Evolutionary conservation across 495 filamentous ascomycete species (phyloP).

Genomic region (Penicillium malachiteum): DNA sequence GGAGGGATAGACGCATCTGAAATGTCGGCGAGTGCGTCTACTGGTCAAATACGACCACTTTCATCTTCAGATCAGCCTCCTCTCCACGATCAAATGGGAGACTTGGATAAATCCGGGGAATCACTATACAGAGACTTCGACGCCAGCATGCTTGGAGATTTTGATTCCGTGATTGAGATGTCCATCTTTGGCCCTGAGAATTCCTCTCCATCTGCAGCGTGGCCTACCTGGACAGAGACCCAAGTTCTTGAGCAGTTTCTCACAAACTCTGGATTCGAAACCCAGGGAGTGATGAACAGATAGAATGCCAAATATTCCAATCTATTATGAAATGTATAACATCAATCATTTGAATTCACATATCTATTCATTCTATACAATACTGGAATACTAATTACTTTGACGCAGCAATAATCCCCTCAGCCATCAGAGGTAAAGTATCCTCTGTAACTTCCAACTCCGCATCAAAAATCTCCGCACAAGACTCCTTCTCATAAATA

Average conservation of each 20-base stretch:
- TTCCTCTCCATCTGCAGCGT: conserved; percentile 13
- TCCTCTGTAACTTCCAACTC: conserved; percentile 31
- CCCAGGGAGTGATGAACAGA: neutral
- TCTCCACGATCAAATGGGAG: neutral
- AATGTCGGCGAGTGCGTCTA: neutral
- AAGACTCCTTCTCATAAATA: conserved; percentile 34
- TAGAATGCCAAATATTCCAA: neutral
- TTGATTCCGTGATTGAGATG: conserved; percentile 17
- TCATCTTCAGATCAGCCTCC: neutral
- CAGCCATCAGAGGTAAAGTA: conserved; percentile 28
- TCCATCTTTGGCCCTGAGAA: conserved; percentile 18
- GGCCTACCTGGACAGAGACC: conserved; percentile 25
- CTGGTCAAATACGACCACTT: neutral
- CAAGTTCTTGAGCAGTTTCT: conserved; percentile 26
- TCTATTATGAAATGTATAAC: neutral
- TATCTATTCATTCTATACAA: no score
- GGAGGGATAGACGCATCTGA: neutral
- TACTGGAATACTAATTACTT: neutral
- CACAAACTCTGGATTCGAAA: conserved; percentile 6
- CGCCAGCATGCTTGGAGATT: conserved; percentile 2
- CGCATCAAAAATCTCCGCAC: conserved; percentile 28
- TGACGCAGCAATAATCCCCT: conserved; percentile 27
- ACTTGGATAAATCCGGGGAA: neutral
- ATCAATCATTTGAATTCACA: neutral
- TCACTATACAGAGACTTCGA: neutral